A percentile compares a stretch with the other conserved stretches of the same genome.
Evolutionary conservation across 2,329 filamentous ascomycete genomes (phyloP).

Genomic region (Teratosphaeria epicoccoides): DNA sequence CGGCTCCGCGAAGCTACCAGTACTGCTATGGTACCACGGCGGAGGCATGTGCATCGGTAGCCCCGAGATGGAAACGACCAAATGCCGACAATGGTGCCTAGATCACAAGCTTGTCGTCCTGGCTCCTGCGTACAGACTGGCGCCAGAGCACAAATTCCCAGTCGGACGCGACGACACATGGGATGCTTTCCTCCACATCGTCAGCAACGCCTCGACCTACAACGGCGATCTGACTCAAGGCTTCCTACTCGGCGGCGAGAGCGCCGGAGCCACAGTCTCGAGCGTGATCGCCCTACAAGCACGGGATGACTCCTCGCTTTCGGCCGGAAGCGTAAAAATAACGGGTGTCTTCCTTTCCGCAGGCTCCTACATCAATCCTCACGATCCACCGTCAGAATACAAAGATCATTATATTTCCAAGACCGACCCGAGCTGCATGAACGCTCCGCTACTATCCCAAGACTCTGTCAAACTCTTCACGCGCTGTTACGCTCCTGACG

Average conservation of each 20-base stretch:
- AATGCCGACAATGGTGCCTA: background rate
- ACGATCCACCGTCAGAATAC: background rate
- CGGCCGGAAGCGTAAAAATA: slow-evolving; percentile 23
- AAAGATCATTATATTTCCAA: slow-evolving; percentile 19
- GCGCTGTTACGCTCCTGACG: slow-evolving; percentile 5
- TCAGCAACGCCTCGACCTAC: slow-evolving; percentile 29
- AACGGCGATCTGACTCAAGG: slow-evolving; percentile 32
- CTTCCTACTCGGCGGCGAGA: slow-evolving; percentile 39
- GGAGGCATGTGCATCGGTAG: slow-evolving; percentile 9
- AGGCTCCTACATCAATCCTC: slow-evolving; percentile 15
- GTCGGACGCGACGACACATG: slow-evolving; percentile 36
- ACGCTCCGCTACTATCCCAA: slow-evolving; percentile 18
- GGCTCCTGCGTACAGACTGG: slow-evolving; percentile 32
- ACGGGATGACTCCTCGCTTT: slow-evolving; percentile 29
- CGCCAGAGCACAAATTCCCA: slow-evolving; percentile 41
- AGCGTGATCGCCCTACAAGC: slow-evolving; percentile 34
- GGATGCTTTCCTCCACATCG: slow-evolving; percentile 35
- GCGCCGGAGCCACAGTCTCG: slow-evolving; percentile 40
- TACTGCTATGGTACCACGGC: slow-evolving; percentile 12
- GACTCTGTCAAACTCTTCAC: slow-evolving; percentile 5
- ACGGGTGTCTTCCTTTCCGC: slow-evolving; percentile 37
- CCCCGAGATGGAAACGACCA: slow-evolving; percentile 6
- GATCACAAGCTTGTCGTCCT: slow-evolving; percentile 7
- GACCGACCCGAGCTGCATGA: slow-evolving; percentile 27
- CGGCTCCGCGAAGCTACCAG: background rate